Evolutionary conservation across 2,329 filamentous ascomycete species (phyloP), one percentile per base, ranked within the genome.

Genomic region (Exophiala oligosperma): DNA sequence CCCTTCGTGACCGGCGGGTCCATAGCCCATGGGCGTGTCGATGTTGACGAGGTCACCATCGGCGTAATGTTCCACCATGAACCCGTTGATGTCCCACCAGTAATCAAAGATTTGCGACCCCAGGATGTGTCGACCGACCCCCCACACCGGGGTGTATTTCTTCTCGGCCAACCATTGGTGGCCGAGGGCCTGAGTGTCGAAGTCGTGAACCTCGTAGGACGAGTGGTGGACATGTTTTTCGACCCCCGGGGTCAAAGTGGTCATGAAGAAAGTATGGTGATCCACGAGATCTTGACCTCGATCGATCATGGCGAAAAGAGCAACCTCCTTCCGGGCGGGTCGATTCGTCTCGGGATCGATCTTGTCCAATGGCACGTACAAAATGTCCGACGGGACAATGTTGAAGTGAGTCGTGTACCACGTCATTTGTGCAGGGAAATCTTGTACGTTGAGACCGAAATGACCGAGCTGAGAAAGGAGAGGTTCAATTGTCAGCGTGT

Each of bases 21-120:
- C 67, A 58, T 71, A 71, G 1, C 70, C 70, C 49, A 74, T 66
- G 1, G 70, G 70, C 0, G 72, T 73, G 21, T 71, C 64, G 51
- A 65, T 54, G 44, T 67, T 67, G 26, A 67, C 66, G 17, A 67
- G 66, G 72, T 90, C 87, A 1, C 87, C 87, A 69, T 90, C 87
- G 17, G 86, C 84, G 66, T 90, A 90, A 71, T 88, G 85, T 73
- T 88, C 85, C 68, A 88, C 74, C 73, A 88, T 87, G 68, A 87
- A 86, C 0, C 77, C 77, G 24, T 56, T 54, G 29, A 61, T 37
- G 35, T 65, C 63, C 63, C 63, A 65, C 63, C 63, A 63, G 70
- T 89, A 89, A 68, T 90, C 86, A 64, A 91, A 91, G 54, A 90
- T 84, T 73, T 90, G 87, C 60, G 80, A 84, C 2, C 87, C 87